phyloP scores from a whole-genome alignment of 164 flowering plant genomes.

The Macadamia tetraphylla region DNA sequence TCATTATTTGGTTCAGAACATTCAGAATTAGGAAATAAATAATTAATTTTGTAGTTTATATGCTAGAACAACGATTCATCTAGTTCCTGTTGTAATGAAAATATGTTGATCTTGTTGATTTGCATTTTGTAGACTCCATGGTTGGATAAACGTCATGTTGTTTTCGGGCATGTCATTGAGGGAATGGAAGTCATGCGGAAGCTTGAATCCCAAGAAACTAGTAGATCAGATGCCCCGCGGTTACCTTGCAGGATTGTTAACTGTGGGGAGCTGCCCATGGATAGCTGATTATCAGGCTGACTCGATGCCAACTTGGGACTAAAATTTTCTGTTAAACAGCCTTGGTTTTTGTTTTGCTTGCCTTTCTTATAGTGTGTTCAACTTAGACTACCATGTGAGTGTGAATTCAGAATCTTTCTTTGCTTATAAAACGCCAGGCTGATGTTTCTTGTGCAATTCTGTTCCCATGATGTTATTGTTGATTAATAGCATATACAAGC shows the following conservation, averaged over 20 bases:
- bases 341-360: conserved; percentile 2
- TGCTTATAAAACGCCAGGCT: too few species aligned
- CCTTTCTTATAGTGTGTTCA: not conserved
- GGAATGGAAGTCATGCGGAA: conserved; percentile 61
- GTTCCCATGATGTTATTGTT: too few species aligned
- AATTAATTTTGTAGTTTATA: too few species aligned
- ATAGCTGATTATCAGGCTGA: conserved; percentile 23
- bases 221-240: conserved; percentile 49
- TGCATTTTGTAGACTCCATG: conserved; percentile 57
- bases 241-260: conserved; percentile 55
- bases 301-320: too few species aligned
- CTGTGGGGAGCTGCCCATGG: conserved; percentile 62
- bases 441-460: too few species aligned
- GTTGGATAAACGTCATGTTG: conserved; percentile 80
- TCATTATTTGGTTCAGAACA: too few species aligned
- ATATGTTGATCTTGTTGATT: not conserved
- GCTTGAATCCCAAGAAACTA: conserved; percentile 69
- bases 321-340: not conserved
- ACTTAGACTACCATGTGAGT: not conserved
- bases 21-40: too few species aligned
- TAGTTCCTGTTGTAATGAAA: not conserved
- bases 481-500: too few species aligned
- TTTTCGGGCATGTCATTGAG: conserved; percentile 63
- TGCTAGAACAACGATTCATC: too few species aligned
- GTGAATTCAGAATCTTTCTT: not conserved